Percentiles rank a stretch among this genome's conserved stretches.
Evolutionary conservation across 495 filamentous ascomycete genomes (phyloP).

Genomic region (Trichoderma virens): DNA sequence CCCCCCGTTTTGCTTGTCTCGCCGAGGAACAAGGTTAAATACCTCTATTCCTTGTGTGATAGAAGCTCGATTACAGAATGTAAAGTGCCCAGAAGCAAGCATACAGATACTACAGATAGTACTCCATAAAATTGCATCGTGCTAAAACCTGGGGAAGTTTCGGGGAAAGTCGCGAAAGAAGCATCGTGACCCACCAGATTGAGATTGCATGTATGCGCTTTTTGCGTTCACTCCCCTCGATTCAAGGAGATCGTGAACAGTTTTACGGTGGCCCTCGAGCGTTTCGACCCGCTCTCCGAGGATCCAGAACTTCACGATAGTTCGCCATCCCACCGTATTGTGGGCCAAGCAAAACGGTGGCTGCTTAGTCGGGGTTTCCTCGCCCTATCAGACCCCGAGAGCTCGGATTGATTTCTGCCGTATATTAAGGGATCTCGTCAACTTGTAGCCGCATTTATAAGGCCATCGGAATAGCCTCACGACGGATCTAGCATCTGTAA

Average conservation of each 20-base stretch:
- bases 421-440: not conserved
- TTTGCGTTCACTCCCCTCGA: not conserved
- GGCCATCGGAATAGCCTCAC: not conserved
- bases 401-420: conserved; percentile 1
- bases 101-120: not conserved
- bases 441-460: not conserved
- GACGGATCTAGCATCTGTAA: not conserved
- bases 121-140: not conserved
- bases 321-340: not conserved
- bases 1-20: too few species aligned
- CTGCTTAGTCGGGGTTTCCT: not conserved
- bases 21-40: too few species aligned
- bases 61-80: too few species aligned
- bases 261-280: not conserved
- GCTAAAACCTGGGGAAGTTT: not conserved
- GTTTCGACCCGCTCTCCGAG: not conserved
- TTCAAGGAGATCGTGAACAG: not conserved
- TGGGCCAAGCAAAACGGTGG: not conserved
- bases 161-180: not conserved
- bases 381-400: conserved; percentile 9
- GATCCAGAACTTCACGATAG: not conserved
- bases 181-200: not conserved
- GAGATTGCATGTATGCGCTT: not conserved
- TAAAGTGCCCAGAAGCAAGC: too few species aligned
- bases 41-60: too few species aligned